Base-by-base conservation (phyloP, 768 basidiomycete genomes). In the Leccinum subgranulosum region DNA sequence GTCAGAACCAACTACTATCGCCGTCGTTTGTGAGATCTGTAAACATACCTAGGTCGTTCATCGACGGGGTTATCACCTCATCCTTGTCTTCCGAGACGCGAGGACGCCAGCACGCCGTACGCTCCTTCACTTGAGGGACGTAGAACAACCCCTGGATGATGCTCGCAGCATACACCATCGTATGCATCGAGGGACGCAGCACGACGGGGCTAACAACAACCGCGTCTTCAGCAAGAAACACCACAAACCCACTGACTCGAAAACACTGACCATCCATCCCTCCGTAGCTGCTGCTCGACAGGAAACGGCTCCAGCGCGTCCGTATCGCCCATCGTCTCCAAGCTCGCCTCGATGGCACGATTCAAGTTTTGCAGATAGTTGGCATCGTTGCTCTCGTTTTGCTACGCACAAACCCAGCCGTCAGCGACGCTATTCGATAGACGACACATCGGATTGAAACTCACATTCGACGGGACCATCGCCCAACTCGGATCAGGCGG, bases 341-440 rank as follows among this genome's bases (percentile, higher is more conserved):
- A 73, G 67, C 87, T 89, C 5, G 84, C 87, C 70, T 86, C 81
- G 45, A 91, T 88, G 1, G 87, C 89, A 27, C 84, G 83, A 62
- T 81, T 84, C 70, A 90, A 73, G 34, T 77, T 78, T 49, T 84
- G 81, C 45, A 88, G 80, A n/a, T 87, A 85, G 23, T 78, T 78
- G 2, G 77, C 77, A 21, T 80, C 73, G 31, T 54, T 69, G 54
- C 60, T 66, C 56, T 69, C 70, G 51, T 68, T 73, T 77, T 77
- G 62, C 66, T 62, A 56, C 39, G 9, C 19, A 17, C 19, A 2
- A 5, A 23, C 1, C 14, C 11, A 11, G 12, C 10, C 34, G 34
- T 65, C 29, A 59, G 23, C 31, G 19, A 27, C 14, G 19, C 34
- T 29, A 29, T 11, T 14, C 12, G n/a, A 19, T 17, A 12, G 14